Percentiles rank a stretch among this genome's conserved stretches.
Conservation (phyloP, 2,329 filamentous ascomycete genomes). For the Alternaria sp. region DNA sequence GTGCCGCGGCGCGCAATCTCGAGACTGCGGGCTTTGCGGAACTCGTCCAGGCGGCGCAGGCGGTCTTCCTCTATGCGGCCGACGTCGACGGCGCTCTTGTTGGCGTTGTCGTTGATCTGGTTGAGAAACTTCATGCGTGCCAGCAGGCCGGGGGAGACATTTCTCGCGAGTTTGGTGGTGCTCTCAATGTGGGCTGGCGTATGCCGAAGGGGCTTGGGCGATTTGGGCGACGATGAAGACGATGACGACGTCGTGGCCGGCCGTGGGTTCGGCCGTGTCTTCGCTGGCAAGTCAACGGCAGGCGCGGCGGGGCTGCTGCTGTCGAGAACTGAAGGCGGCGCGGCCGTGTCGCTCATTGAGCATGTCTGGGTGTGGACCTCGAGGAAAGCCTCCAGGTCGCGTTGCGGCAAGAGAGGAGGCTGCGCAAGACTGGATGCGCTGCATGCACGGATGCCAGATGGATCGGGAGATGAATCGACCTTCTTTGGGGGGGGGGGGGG, state of each 20-base stretch:
- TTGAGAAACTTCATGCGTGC: conserved; percentile 57
- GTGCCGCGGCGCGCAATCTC: conserved; percentile 71
- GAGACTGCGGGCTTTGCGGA: conserved; percentile 65
- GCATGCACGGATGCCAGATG: conserved; percentile 25
- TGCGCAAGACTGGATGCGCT: conserved; percentile 26
- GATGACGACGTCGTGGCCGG: conserved; percentile 18
- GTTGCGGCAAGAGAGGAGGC: conserved; percentile 23
- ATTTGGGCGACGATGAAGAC: conserved; percentile 23
- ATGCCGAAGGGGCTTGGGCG: conserved; percentile 24
- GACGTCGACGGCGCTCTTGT: conserved; percentile 53
- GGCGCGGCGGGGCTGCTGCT: conserved; percentile 37
- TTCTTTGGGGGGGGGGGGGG: conserved; percentile 5
- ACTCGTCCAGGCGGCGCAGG: conserved; percentile 72
- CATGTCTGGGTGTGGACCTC: conserved; percentile 31
- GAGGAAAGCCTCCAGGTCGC: conserved; percentile 30
- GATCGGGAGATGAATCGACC: conserved; percentile 24
- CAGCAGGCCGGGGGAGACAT: conserved; percentile 55
- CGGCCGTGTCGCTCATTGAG: conserved; percentile 37
- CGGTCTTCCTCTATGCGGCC: conserved; percentile 76
- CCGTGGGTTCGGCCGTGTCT: conserved; percentile 23
- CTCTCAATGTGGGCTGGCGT: conserved; percentile 33
- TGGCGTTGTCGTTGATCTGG: conserved; percentile 46
- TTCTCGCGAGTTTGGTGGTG: conserved; percentile 49
- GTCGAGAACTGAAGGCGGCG: conserved; percentile 29
- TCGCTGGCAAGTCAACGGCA: conserved; percentile 34